Conservation (phyloP, 306 rosid genomes). For the Datisca glomerata region DNA sequence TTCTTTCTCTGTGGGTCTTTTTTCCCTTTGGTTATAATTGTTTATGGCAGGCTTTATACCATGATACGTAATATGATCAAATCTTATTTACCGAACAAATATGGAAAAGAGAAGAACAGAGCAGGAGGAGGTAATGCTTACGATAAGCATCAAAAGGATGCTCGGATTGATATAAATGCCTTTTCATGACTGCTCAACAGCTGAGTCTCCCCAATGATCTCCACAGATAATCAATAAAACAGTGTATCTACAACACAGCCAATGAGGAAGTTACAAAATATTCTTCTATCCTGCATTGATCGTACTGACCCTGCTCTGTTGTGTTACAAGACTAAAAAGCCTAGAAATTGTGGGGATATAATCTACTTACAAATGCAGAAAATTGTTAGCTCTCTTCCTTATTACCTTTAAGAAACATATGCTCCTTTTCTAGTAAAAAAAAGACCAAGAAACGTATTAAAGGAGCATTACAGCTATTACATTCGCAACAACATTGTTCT, state of each 20-base stretch:
- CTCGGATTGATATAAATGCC: conserved; percentile 31
- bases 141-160: conserved; percentile 45
- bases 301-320: background rate
- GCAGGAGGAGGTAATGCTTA: conserved; percentile 22
- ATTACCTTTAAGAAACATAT: background rate
- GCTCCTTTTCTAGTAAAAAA: background rate
- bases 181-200: conserved; percentile 25
- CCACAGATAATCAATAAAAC: conserved; percentile 3
- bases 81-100: background rate
- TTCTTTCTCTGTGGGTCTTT: too few species aligned
- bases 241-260: conserved; percentile 18
- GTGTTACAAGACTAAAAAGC: too few species aligned
- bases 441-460: background rate
- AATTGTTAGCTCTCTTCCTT: background rate
- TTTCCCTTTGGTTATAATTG: too few species aligned
- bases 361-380: background rate
- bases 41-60: too few species aligned
- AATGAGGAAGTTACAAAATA: background rate
- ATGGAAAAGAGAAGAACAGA: background rate
- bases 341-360: background rate
- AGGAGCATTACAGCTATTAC: too few species aligned
- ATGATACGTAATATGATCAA: background rate
- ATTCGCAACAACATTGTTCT: too few species aligned
- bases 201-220: conserved; percentile 8
- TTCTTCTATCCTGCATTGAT: too few species aligned